Evolutionary conservation across 2,329 filamentous ascomycete species (phyloP).

Genomic region (Kalmusia sp.): DNA sequence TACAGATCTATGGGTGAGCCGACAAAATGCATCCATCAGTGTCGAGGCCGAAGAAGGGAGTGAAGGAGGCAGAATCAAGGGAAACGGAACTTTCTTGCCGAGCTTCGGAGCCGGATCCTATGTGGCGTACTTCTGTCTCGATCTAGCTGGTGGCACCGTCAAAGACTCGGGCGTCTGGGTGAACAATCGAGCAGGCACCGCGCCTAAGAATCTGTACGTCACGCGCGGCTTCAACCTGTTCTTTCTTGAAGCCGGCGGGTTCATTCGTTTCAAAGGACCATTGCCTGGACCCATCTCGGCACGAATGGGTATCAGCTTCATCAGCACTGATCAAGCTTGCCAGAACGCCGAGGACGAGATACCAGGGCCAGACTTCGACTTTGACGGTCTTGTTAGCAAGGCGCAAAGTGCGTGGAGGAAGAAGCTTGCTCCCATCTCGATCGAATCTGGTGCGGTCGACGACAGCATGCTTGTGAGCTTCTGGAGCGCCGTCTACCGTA

Average conservation of each 20-base stretch:
- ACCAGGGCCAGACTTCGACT: conserved; percentile 65
- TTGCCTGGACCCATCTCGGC: conserved; percentile 65
- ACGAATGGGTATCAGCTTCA: conserved; percentile 73
- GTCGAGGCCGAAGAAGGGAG: conserved; percentile 52
- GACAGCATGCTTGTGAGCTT: conserved; percentile 49
- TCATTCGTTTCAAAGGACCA: conserved; percentile 59
- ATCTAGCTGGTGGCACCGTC: conserved; percentile 59
- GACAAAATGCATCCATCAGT: conserved; percentile 59
- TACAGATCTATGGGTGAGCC: conserved; percentile 62
- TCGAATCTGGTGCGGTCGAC: conserved; percentile 46
- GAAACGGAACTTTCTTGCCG: conserved; percentile 65
- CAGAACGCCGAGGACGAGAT: conserved; percentile 72
- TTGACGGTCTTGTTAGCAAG: conserved; percentile 58
- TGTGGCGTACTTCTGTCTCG: conserved; percentile 65
- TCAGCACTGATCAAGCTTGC: conserved; percentile 71
- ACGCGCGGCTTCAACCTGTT: conserved; percentile 46
- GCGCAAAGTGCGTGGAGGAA: conserved; percentile 51
- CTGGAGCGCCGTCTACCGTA: conserved; percentile 55
- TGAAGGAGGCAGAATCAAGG: conserved; percentile 57
- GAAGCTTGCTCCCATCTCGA: conserved; percentile 48
- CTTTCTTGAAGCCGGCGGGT: conserved; percentile 44
- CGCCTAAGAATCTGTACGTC: conserved; percentile 49
- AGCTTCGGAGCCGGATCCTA: conserved; percentile 70
- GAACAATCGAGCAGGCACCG: conserved; percentile 58
- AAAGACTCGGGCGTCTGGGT: conserved; percentile 65